Conservation (phyloP, 768 basidiomycete species). For the Tricholoma matsutake region DNA sequence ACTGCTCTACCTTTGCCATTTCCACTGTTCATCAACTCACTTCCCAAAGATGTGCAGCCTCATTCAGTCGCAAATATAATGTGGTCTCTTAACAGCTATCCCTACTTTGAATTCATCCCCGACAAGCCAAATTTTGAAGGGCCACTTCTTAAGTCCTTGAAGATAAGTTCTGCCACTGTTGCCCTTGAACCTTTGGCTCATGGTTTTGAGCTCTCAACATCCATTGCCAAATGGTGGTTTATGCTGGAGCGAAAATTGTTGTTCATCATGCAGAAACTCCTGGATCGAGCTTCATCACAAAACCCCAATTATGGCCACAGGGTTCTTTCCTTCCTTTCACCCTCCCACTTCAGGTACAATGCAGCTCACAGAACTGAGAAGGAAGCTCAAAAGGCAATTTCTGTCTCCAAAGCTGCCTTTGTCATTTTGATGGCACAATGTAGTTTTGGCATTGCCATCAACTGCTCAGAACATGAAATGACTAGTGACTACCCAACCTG, state of each 20-base stretch:
- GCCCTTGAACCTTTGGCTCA: neutral
- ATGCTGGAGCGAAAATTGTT: neutral
- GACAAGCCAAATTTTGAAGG: neutral
- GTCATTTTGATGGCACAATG: neutral
- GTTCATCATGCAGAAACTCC: neutral
- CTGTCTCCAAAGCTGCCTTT: neutral
- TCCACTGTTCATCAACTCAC: neutral
- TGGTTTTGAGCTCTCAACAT: neutral
- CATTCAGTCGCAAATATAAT: neutral
- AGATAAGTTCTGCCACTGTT: neutral
- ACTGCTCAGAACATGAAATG: neutral
- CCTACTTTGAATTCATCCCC: neutral
- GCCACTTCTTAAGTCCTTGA: neutral
- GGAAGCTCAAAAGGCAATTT: neutral
- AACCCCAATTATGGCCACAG: neutral
- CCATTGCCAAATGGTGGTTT: neutral
- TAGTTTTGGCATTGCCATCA: neutral
- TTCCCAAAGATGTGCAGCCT: neutral
- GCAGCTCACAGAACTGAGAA: neutral
- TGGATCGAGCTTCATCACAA: neutral
- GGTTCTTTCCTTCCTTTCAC: neutral
- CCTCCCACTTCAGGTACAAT: neutral
- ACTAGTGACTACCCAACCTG: neutral
- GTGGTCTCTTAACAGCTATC: neutral
- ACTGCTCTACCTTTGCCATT: neutral